Base-by-base conservation (phyloP, 1,139 yeast genomes). In the Protomyces gravidus region DNA sequence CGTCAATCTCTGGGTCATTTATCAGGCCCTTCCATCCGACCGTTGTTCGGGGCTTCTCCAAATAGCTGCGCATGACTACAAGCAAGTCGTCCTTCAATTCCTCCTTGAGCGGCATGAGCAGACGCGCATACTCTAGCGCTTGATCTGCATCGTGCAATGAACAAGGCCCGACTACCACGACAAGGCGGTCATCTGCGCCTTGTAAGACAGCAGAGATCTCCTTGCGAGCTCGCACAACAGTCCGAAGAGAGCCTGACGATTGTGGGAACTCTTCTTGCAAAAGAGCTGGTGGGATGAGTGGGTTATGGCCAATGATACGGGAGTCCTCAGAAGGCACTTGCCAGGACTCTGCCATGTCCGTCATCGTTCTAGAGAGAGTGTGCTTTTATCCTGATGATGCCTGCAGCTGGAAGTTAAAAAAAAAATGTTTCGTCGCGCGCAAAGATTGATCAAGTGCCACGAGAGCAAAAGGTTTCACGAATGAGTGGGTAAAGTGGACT, bases 21-120 rank as follows among this genome's bases (percentile, higher is more conserved):
- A 92, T 90, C 68, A 92, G 79, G n/a, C 68, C 98, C 75, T 92
- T 92, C 98, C 98, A 92, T 63, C 98, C 98, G 58, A 92, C 97
- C 25, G 97, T 92, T 59, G 98, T 92, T 76, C 98, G 84, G 65
- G 98, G 98, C 75, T 92, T 92, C 75, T 92, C 98, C 69, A 92
- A 80, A 77, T 92, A 92, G 2, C 97, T 97, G 77, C 98, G 84
- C 98, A 92, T 92, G 63, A 92, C 86, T 63, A 92, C 84, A 65
- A 83, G 81, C 61, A 92, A 80, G 68, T 90, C 97, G 53, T 81
- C 82, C 67, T 85, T 79, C 66, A 86, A 77, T 68, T 83, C 79
- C 53, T 84, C 82, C 42, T 86, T 75, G 46, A 86, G 74, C 59
- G 77, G 76, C 60, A 80, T 75, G 65, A 92, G 79, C 67, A 82